Conservation (phyloP, 345 rosid species). For the Ceriops tagal region DNA sequence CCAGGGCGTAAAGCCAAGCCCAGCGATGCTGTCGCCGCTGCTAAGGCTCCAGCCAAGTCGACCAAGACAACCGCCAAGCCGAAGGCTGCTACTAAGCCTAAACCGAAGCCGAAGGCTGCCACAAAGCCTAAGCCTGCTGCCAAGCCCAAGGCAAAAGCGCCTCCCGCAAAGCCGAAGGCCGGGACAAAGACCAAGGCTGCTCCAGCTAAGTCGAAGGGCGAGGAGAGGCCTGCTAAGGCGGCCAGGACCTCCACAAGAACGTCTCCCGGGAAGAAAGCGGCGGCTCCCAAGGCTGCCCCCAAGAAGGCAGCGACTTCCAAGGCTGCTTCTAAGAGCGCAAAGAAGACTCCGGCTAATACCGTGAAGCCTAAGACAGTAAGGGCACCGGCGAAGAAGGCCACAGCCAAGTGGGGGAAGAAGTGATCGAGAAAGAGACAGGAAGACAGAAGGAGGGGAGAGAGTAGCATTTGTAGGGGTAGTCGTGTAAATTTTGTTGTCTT, state of each 20-base stretch:
- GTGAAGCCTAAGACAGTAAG: constrained; percentile 19
- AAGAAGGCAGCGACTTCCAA: constrained; percentile 37
- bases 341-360: constrained; percentile 40
- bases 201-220: constrained; percentile 23
- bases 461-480: constrained; percentile 28
- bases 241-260: constrained; percentile 62
- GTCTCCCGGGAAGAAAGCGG: constrained; percentile 54
- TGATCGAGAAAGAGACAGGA: not conserved
- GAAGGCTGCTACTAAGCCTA: constrained; percentile 30
- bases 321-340: constrained; percentile 49
- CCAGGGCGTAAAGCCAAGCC: constrained; percentile 31
- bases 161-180: constrained; percentile 27
- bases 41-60: constrained; percentile 26
- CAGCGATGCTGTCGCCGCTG: not conserved
- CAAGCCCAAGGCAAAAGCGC: constrained; percentile 30
- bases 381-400: constrained; percentile 34
- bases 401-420: constrained; percentile 47
- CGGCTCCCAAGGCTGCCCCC: constrained; percentile 29
- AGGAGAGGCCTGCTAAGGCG: constrained; percentile 61
- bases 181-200: constrained; percentile 20
- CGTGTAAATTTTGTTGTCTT: constrained; percentile 28
- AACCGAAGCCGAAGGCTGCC: constrained; percentile 38
- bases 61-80: constrained; percentile 22
- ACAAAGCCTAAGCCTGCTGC: constrained; percentile 47
- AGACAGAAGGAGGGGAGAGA: not conserved